These are phyloP conservation scores for Calonectria multiphialidica DNA, from an alignment of 2,329 filamentous ascomycete species.

Conservation along the genomic window DNA sequence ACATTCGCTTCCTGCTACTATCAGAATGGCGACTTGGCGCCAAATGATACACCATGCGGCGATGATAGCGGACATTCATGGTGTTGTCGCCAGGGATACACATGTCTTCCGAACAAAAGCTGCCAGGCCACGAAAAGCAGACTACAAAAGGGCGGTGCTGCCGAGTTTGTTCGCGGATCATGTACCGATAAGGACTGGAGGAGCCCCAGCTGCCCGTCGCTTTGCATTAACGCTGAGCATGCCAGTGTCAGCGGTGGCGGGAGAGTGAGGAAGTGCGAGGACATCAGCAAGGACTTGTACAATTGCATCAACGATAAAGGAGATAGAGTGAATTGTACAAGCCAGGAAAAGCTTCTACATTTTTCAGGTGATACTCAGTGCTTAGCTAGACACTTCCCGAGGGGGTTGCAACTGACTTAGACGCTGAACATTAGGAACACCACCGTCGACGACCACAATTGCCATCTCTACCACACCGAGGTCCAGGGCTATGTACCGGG, in stretches of 20 bases:
- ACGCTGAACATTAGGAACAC: background rate
- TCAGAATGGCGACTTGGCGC: slow-evolving; percentile 2
- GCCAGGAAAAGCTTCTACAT: background rate
- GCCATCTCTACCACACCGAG: background rate
- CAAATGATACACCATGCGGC: slow-evolving; percentile 3
- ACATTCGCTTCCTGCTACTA: slow-evolving; percentile 7
- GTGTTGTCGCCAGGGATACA: slow-evolving; percentile 11
- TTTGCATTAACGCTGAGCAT: background rate
- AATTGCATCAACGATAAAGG: slow-evolving; percentile 5
- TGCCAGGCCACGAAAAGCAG: background rate
- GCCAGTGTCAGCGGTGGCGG: background rate
- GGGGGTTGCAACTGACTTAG: background rate
- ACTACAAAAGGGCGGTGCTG: background rate
- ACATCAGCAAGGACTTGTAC: background rate
- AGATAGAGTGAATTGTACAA: background rate
- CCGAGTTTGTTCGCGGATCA: slow-evolving; percentile 13
- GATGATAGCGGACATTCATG: background rate
- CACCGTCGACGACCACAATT: background rate
- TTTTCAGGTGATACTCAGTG: background rate
- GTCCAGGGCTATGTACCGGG: background rate
- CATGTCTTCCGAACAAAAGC: slow-evolving; percentile 7
- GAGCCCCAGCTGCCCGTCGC: background rate
- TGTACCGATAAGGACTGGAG: slow-evolving; percentile 12
- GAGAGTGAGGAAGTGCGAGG: background rate
- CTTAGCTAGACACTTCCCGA: background rate